A percentile compares a stretch with the other conserved stretches of the same genome.
phyloP scores from a whole-genome alignment of 2,329 filamentous ascomycete species.

The Aureobasidium sp. region DNA sequence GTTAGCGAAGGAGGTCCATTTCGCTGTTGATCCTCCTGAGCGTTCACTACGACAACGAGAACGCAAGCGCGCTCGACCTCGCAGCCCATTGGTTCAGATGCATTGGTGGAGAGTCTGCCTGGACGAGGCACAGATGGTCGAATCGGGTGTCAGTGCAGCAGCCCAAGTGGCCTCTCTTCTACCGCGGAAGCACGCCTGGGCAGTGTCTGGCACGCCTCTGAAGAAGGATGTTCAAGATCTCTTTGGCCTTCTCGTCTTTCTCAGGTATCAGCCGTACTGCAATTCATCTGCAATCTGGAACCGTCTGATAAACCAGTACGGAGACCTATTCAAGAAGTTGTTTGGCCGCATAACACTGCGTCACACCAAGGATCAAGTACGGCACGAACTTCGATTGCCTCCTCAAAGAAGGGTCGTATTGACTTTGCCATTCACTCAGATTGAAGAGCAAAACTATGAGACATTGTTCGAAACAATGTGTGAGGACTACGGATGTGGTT shows the following conservation, averaged over 20 bases:
- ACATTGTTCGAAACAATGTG: conserved; percentile 70
- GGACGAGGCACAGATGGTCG: conserved; percentile 83
- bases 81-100: conserved; percentile 71
- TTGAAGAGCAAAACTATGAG: conserved; percentile 86
- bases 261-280: conserved; percentile 70
- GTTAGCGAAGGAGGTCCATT: conserved; percentile 74
- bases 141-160: conserved; percentile 77
- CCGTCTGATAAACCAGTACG: conserved; percentile 44
- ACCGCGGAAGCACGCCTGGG: conserved; percentile 83
- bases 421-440: conserved; percentile 78
- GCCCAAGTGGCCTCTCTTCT: conserved; percentile 73
- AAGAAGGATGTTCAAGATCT: conserved; percentile 73
- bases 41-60: conserved; percentile 55
- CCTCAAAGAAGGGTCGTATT: conserved; percentile 80
- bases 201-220: conserved; percentile 83
- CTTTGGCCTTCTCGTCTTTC: conserved; percentile 71
- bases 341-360: conserved; percentile 69
- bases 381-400: conserved; percentile 71
- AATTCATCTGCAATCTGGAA: conserved; percentile 60
- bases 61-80: conserved; percentile 58
- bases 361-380: conserved; percentile 76
- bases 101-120: conserved; percentile 79
- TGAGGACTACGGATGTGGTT: conserved; percentile 58
- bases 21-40: conserved; percentile 61
- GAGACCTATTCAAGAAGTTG: conserved; percentile 55